These are phyloP conservation scores for Tetracladium setigerum DNA, from an alignment of 495 filamentous ascomycete species.

Conservation along the genomic window DNA sequence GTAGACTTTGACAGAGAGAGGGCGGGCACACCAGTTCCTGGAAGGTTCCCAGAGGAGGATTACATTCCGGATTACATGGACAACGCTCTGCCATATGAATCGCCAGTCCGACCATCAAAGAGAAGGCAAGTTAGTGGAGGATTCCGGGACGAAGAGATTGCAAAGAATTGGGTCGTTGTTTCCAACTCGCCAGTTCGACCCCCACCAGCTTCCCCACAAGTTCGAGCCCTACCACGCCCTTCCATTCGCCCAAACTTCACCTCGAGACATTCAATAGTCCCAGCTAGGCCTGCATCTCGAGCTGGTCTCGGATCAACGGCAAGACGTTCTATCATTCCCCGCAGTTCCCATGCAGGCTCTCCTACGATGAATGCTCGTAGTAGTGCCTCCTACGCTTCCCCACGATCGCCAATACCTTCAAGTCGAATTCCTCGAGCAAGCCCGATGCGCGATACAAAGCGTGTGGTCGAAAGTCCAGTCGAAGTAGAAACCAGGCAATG, in stretches of 20 bases:
- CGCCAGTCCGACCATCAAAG: conserved; percentile 41
- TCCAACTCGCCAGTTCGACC: conserved; percentile 14
- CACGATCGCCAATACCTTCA: conserved; percentile 26
- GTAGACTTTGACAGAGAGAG: not conserved
- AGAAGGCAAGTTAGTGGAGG: conserved; percentile 38
- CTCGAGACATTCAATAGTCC: not conserved
- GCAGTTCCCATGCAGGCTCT: conserved; percentile 41
- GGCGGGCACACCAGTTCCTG: conserved; percentile 29
- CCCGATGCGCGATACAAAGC: not conserved
- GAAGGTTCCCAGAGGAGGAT: conserved; percentile 34
- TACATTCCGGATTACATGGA: conserved; percentile 29
- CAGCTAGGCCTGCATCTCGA: conserved; percentile 14
- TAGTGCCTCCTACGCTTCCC: conserved; percentile 46
- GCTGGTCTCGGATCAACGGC: conserved; percentile 24
- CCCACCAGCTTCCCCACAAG: conserved; percentile 10
- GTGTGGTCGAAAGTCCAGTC: conserved; percentile 22
- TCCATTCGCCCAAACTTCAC: conserved; percentile 9
- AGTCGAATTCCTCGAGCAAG: conserved; percentile 4
- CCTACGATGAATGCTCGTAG: conserved; percentile 30
- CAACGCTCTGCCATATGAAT: conserved; percentile 30
- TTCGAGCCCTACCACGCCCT: conserved; percentile 1
- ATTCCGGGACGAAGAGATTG: conserved; percentile 40
- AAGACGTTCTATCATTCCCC: conserved; percentile 26
- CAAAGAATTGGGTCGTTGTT: conserved; percentile 73
- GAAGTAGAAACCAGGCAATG: conserved; percentile 59